phyloP scores from a whole-genome alignment of 371 early-diverging fungal species.

The Quaeritorhiza haematococci region DNA sequence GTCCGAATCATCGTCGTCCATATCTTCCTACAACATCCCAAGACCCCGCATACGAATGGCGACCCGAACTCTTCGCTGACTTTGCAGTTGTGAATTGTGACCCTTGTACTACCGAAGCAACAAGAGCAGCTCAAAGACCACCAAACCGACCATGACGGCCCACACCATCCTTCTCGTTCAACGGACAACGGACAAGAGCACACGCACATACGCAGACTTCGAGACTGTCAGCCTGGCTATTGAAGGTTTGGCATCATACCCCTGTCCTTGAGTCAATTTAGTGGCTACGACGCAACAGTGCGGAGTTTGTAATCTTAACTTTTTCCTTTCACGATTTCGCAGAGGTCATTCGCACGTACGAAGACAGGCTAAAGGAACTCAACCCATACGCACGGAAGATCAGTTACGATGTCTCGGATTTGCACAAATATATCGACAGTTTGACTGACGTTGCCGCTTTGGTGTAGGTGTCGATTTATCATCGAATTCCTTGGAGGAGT shows the following conservation, averaged over 20 bases:
- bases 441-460: neutral
- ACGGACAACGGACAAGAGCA: neutral
- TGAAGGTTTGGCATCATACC: neutral
- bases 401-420: slow-evolving; percentile 4
- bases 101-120: too few relatives aligned
- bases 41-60: too few relatives aligned
- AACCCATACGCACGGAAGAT: slow-evolving; percentile 5
- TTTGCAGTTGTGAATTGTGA: too few relatives aligned
- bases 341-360: slow-evolving; percentile 4
- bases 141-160: too few relatives aligned
- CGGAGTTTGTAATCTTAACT: neutral
- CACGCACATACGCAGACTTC: slow-evolving; percentile 4
- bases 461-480: neutral
- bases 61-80: too few relatives aligned
- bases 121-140: too few relatives aligned
- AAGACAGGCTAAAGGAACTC: slow-evolving; percentile 6
- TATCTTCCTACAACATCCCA: too few relatives aligned
- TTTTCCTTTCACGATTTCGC: neutral
- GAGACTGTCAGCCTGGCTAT: slow-evolving; percentile 6
- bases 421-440: slow-evolving; percentile 7
- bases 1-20: too few relatives aligned
- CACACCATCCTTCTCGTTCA: slow-evolving; percentile 8
- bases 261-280: too few relatives aligned
- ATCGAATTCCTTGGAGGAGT: neutral
- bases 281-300: neutral